A percentile compares a stretch with the other conserved stretches of the same genome.
Evolutionary conservation across 768 basidiomycete genomes (phyloP).

Genomic region (Daedaleopsis sinensis): DNA sequence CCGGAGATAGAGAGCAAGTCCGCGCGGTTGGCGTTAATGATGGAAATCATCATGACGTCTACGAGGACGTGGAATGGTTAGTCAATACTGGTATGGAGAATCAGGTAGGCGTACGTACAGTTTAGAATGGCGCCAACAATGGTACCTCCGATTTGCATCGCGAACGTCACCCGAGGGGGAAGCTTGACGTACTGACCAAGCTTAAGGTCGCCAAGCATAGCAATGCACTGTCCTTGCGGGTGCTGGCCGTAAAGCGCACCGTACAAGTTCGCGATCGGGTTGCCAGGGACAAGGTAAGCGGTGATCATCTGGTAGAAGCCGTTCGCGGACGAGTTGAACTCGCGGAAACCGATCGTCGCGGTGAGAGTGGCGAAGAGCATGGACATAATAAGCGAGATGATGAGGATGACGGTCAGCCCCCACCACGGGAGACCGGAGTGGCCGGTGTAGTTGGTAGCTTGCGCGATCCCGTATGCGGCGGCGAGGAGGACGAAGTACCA

Average conservation of each 20-base stretch:
- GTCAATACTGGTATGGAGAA: neutral
- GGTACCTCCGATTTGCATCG: slow-evolving; percentile 57
- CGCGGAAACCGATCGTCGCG: slow-evolving; percentile 44
- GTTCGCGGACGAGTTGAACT: slow-evolving; percentile 28
- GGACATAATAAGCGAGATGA: slow-evolving; percentile 51
- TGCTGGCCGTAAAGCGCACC: slow-evolving; percentile 40
- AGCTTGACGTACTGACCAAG: slow-evolving; percentile 58
- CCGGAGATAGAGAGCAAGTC: slow-evolving; percentile 53
- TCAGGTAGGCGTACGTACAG: slow-evolving; percentile 11
- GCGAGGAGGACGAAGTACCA: slow-evolving; percentile 49
- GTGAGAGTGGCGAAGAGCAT: slow-evolving; percentile 58
- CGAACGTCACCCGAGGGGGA: slow-evolving; percentile 63
- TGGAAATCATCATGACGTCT: slow-evolving; percentile 35
- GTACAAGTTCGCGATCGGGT: slow-evolving; percentile 52
- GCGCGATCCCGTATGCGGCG: slow-evolving; percentile 48
- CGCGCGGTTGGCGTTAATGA: slow-evolving; percentile 40
- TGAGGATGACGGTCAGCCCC: slow-evolving; percentile 49
- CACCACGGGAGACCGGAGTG: slow-evolving; percentile 59
- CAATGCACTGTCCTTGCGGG: slow-evolving; percentile 26
- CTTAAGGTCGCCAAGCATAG: slow-evolving; percentile 55
- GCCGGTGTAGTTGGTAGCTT: slow-evolving; percentile 55
- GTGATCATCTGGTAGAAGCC: slow-evolving; percentile 54
- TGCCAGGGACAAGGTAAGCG: slow-evolving; percentile 49
- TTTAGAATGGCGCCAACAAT: slow-evolving; percentile 50
- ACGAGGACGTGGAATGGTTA: neutral